Evolutionary conservation across 1,284 basidiomycete genomes (phyloP).

Genomic region (Leccinum pachyderme): DNA sequence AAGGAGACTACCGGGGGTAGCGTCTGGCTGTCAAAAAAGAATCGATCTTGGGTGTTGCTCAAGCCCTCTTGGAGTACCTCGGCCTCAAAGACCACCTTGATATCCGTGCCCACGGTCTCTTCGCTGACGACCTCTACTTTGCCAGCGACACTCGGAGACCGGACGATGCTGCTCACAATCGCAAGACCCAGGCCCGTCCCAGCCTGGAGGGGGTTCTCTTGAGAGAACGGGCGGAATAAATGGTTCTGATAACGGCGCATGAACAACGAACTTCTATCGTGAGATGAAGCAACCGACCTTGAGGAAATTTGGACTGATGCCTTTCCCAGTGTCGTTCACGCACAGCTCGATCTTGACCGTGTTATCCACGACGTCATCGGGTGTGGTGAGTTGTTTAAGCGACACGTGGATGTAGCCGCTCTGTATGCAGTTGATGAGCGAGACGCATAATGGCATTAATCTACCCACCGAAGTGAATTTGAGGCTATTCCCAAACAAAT

Average conservation of each 20-base stretch:
- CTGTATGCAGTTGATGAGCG: slow-evolving; percentile 37
- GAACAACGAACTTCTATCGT: slow-evolving; percentile 9
- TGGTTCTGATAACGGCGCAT: slow-evolving; percentile 62
- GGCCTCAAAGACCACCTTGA: slow-evolving; percentile 83
- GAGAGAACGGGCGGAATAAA: slow-evolving; percentile 96
- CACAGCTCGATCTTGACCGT: slow-evolving; percentile 80
- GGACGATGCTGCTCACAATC: slow-evolving; percentile 92
- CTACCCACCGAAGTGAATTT: slow-evolving; percentile 79
- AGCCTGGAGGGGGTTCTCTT: slow-evolving; percentile 87
- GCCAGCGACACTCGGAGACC: slow-evolving; percentile 83
- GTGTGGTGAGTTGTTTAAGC: slow-evolving; percentile 69
- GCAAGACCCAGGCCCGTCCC: slow-evolving; percentile 96
- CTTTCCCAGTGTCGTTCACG: slow-evolving; percentile 91
- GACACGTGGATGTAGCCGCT: slow-evolving; percentile 87
- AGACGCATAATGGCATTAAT: slow-evolving; percentile 2
- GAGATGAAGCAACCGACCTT: slow-evolving; percentile 47
- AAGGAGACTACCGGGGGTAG: slow-evolving; percentile 62
- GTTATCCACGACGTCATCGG: slow-evolving; percentile 48
- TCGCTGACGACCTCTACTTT: slow-evolving; percentile 88
- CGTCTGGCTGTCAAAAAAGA: slow-evolving; percentile 45
- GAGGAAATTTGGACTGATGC: slow-evolving; percentile 85
- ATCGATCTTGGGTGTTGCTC: slow-evolving; percentile 42
- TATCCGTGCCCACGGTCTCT: slow-evolving; percentile 91
- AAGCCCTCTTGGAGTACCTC: slow-evolving; percentile 52
- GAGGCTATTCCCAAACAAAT: slow-evolving; percentile 91